Base-by-base conservation (phyloP, 495 filamentous ascomycete species). In the Lophiostoma macrostomum region DNA sequence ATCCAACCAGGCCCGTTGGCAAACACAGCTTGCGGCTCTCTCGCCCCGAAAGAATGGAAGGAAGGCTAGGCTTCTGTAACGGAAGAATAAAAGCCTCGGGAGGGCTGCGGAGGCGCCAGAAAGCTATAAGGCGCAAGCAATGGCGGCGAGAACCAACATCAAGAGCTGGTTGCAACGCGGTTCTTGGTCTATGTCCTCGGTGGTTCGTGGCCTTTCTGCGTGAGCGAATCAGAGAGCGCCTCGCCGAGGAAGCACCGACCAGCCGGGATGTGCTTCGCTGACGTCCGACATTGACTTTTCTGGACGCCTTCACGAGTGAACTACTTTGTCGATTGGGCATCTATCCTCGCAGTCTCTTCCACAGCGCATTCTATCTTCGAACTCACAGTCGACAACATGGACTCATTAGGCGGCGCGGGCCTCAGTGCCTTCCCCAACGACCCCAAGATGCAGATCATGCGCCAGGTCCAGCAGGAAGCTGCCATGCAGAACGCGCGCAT, bases 401-500 rank as follows among this genome's bases (percentile, higher is more conserved):
- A 65, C 50, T 61, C 58, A 27, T 31, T 61, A 30, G 56, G 58
- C 39, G 55, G 35, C 34, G 22, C 40, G 20, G 53, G 44, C 55
- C 42, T 63, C 40, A 52, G 48, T 35, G 60, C 58, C 36, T 63
- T 32, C 42, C 12, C 44, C 49, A 44, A 31, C 57, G 81, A 85
- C 66, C 71, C 75, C 56, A 93, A 95, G 73, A 68, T 77, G 59
- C 69, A 80, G 49, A 68, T 95, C 53, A 82, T 93, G 69, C 74
- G 80, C 64, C 82, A 91, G 70, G 71, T 94, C 49, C 81, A 83
- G 58, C 76, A 83, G 66, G 85, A 90, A 71, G 74, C 82, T 52
- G 86, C 84, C 61, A 75, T 90, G 63, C 73, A 71, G 60, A 96
- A 95, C 64, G 87, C 87, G 47, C 78, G 80, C 58, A 71, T 75